phyloP scores from a whole-genome alignment of 2,329 filamentous ascomycete genomes.

The Graphiopsis chlorocephala region DNA sequence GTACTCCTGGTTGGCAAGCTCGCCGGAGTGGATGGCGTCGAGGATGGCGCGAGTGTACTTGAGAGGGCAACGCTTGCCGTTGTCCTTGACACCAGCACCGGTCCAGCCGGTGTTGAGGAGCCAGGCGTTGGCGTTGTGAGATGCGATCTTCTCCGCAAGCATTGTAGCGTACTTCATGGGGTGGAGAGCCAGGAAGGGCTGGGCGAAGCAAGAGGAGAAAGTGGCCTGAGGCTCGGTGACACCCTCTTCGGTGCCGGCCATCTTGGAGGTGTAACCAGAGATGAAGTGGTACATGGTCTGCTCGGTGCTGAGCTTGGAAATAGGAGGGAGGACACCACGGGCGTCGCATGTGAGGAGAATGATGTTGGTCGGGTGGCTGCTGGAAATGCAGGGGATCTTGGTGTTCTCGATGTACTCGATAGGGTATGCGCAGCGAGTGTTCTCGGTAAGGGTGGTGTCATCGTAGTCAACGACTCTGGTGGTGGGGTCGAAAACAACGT shows the following conservation, averaged over 20 bases:
- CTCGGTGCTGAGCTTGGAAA: conserved; percentile 89
- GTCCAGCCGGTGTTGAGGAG: conserved; percentile 98
- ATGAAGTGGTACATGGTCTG: conserved; percentile 99
- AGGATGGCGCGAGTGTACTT: conserved; percentile 99
- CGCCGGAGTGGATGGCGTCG: conserved; percentile 94
- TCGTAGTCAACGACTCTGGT: conserved; percentile 94
- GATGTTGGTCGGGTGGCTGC: conserved; percentile 91
- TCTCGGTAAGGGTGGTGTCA: conserved; percentile 90
- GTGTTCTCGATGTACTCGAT: conserved; percentile 99
- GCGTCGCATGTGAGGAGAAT: conserved; percentile 97
- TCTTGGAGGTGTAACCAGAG: conserved; percentile 99
- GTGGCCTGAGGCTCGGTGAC: conserved; percentile 96
- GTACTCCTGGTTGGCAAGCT: conserved; percentile 88
- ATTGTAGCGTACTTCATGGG: conserved; percentile 99
- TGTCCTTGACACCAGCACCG: conserved; percentile 83
- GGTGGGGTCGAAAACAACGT: conserved; percentile 92
- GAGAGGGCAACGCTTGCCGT: conserved; percentile 92
- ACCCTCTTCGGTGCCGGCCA: conserved; percentile 97
- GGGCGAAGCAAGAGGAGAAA: conserved; percentile 98
- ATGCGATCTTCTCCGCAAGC: conserved; percentile 95
- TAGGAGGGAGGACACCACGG: conserved; percentile 92
- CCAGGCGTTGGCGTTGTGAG: conserved; percentile 96
- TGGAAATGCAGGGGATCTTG: conserved; percentile 92
- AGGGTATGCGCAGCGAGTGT: conserved; percentile 96
- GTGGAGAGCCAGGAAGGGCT: conserved; percentile 97